Evolutionary conservation across 768 basidiomycete species (phyloP), one percentile per base, ranked within the genome.

Genomic region (Dendrothele bispora): DNA sequence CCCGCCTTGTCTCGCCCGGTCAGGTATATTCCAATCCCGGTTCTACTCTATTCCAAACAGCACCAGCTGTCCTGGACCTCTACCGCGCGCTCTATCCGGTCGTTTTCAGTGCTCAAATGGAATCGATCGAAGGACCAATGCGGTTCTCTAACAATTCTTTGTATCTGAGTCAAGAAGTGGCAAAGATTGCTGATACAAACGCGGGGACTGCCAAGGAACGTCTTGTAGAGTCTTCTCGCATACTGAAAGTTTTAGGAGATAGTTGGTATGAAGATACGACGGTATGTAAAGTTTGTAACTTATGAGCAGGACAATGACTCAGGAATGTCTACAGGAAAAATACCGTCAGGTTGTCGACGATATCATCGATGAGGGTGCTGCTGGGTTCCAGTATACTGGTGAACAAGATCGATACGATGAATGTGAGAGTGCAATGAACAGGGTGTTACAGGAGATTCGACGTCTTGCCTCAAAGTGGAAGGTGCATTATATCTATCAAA

Each of bases 131-230:
- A 17, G 65, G 72, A 22, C 71, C 77, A 1, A 84, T 95, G 77
- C 79, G 81, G 40, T 87, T 87, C 61, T 83, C 89, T 15, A 97
- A 97, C 61, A 87, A 95, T 52, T 91, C 84, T 54, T 56, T 78
- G 18, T 90, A 86, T 61, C 73, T 95, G 22, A 73, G 73, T 25
- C 64, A 67, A 18, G 78, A 86, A 55, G 61, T 86, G 0, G 71
- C 69, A 48, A 70, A 69, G 24, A 52, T 82, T 18, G 66, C 64
- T 38, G 53, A 59, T 20, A 61, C 56, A 3, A 52, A 62, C n/a
- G 44, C 49, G 6, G 39, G 43, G 25, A 51, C 55, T 25, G 63
- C 77, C 22, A 71, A 70, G 54, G 79, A 74, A 36, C 77, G 71
- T 49, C 61, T 85, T 34, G 64, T 61, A 11, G 86, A 85, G 59